Evolutionary conservation across 192 early-diverging fungal genomes (phyloP), one percentile per base, ranked within the genome.

Genomic region (Rhizophagus sp.): DNA sequence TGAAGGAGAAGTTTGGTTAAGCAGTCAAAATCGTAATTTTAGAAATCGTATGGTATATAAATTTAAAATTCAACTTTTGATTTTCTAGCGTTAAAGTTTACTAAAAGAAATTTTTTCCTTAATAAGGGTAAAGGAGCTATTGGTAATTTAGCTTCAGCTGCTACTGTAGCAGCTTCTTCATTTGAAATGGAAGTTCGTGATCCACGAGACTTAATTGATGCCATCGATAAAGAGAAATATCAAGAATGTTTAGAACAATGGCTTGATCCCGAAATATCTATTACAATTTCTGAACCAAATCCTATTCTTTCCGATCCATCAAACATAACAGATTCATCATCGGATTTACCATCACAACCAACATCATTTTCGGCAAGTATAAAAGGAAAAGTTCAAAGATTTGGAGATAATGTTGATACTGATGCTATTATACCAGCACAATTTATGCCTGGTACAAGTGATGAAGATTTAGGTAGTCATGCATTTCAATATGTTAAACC

Each of bases 11-110:
- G 89, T 94, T 15, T 94, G 93, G 93, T 86, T 94, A 74, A 91
- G 90, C 82, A 93, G 92, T 73, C 93, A 94, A 88, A 94, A 94
- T 89, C 89, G 93, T 80, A 94, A 94, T 83, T 94, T 94, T 82
- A 92, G 91, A 86, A 94, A 94, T 85, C 90, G 93, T 78, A 94
- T 94, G 93, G 78, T 79, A 27, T 61, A 66, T 71, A 13, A 25
- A 25, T 1, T 25, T 27, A 5, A 73, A 24, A 12, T 57, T 73
- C 17, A n/a, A 36, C 34, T 36, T 41, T 41, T 41, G 39, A 7
- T 41, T 13, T 27, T 62, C 5, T n/a, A 2, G 9, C 5, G 5
- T 25, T 39, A 66, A 19, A 49, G 15, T 41, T 67, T 22, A 0
- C 12, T 62, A 30, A 62, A 13, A 17, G 0, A 5, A 17, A 22